A percentile compares a stretch with the other conserved stretches of the same genome.
These are phyloP conservation scores for Xylariaceae sp. DNA, from an alignment of 2,329 filamentous ascomycete genomes.

Conservation along the genomic window DNA sequence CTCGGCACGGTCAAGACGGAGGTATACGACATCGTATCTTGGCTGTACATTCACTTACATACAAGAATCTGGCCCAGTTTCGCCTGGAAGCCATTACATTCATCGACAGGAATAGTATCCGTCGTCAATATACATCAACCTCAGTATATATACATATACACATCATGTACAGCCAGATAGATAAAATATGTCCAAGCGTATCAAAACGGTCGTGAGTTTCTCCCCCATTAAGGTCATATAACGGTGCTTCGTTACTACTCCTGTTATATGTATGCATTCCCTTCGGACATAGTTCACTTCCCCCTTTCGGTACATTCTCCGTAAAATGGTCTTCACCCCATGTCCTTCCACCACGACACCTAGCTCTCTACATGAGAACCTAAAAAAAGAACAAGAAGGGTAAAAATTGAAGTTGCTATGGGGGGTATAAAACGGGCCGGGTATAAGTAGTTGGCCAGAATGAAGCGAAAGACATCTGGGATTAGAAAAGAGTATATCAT, in stretches of 20 bases:
- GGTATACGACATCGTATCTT: not conserved
- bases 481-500: not conserved
- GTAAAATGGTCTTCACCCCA: not conserved
- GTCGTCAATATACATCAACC: not conserved
- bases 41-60: not conserved
- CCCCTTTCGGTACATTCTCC: not conserved
- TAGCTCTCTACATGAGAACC: not conserved
- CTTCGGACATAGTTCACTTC: not conserved
- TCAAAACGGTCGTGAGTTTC: not conserved
- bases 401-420: not conserved
- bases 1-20: not conserved
- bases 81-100: not conserved
- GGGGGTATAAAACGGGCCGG: not conserved
- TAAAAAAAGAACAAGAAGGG: not conserved
- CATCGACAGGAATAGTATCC: not conserved
- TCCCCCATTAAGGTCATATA: not conserved
- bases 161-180: not conserved
- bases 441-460: not conserved
- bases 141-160: not conserved
- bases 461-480: slow-evolving; percentile 1
- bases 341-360: not conserved
- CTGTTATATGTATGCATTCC: not conserved
- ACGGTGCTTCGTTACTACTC: not conserved
- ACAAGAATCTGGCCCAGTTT: not conserved
- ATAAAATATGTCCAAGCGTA: not conserved